phyloP scores from a whole-genome alignment of 768 basidiomycete species.

The Podaxis sp. region DNA sequence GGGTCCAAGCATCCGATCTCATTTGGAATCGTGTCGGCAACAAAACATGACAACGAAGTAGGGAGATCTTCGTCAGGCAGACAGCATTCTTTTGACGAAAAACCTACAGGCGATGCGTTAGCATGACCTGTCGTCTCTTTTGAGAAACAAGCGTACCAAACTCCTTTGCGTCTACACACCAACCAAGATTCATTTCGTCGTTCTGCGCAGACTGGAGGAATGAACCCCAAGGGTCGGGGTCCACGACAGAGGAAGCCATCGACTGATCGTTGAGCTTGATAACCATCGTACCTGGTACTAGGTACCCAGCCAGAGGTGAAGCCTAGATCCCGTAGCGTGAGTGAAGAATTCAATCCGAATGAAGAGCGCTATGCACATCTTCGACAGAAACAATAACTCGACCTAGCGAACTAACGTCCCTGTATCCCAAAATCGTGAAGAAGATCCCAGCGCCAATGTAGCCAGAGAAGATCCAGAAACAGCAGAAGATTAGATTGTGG shows the following conservation, averaged over 20 bases:
- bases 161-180: constrained; percentile 15
- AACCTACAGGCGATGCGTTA: neutral
- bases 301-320: constrained; percentile 59
- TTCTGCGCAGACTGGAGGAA: constrained; percentile 26
- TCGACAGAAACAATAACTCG: constrained; percentile 56
- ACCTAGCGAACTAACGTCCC: constrained; percentile 51
- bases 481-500: constrained; percentile 70
- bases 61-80: constrained; percentile 16
- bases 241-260: constrained; percentile 31
- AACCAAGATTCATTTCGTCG: constrained; percentile 11
- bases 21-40: constrained; percentile 21
- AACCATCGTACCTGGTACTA: constrained; percentile 59
- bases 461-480: constrained; percentile 40
- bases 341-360: neutral
- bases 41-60: constrained; percentile 44
- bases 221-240: constrained; percentile 7
- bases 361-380: constrained; percentile 38
- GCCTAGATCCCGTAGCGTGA: constrained; percentile 35
- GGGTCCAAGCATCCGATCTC: constrained; percentile 56
- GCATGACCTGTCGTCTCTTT: neutral
- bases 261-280: constrained; percentile 63
- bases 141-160: constrained; percentile 10
- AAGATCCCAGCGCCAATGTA: constrained; percentile 30
- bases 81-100: constrained; percentile 21
- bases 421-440: constrained; percentile 45